These are phyloP conservation scores for Lipomyces yamadae DNA, from an alignment of 805 yeast species.

Conservation along the genomic window DNA sequence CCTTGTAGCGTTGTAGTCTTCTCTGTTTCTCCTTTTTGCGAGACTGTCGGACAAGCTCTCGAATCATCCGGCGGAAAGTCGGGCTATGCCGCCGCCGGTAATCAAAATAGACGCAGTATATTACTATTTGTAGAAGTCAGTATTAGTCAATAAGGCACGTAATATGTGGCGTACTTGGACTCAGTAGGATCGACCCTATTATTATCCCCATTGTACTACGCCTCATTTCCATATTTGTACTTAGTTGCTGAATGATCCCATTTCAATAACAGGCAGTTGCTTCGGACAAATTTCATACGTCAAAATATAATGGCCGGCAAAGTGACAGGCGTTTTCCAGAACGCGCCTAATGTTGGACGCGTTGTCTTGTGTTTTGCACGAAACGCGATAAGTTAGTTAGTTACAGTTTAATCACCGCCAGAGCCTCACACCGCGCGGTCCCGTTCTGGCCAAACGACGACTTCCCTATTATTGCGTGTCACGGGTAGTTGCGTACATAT, in stretches of 20 bases:
- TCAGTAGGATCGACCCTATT: conserved; percentile 19
- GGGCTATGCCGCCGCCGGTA: conserved; percentile 82
- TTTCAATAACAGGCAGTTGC: background rate
- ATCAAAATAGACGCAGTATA: conserved; percentile 87
- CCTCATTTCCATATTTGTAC: conserved; percentile 4
- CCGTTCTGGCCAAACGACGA: too few species aligned
- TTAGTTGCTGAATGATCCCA: conserved; percentile 9
- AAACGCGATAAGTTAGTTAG: too few species aligned
- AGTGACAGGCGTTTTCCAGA: too few species aligned
- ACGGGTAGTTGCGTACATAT: background rate
- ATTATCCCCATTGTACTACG: conserved; percentile 14
- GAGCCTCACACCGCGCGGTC: too few species aligned
- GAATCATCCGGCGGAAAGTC: conserved; percentile 77
- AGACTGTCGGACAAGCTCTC: conserved; percentile 64
- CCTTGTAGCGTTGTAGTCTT: conserved; percentile 13
- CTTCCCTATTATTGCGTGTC: too few species aligned
- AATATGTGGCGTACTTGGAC: conserved; percentile 24
- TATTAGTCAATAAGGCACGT: too few species aligned
- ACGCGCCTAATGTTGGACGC: too few species aligned
- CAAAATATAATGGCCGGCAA: too few species aligned
- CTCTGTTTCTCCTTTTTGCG: conserved; percentile 19
- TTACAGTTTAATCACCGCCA: too few species aligned
- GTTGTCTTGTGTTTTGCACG: too few species aligned
- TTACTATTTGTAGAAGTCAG: conserved; percentile 36
- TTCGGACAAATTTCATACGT: background rate